Evolutionary conservation across 352 stramenopile species (phyloP), one percentile per base, ranked within the genome.

Genomic region (Phytophthora tubulina): DNA sequence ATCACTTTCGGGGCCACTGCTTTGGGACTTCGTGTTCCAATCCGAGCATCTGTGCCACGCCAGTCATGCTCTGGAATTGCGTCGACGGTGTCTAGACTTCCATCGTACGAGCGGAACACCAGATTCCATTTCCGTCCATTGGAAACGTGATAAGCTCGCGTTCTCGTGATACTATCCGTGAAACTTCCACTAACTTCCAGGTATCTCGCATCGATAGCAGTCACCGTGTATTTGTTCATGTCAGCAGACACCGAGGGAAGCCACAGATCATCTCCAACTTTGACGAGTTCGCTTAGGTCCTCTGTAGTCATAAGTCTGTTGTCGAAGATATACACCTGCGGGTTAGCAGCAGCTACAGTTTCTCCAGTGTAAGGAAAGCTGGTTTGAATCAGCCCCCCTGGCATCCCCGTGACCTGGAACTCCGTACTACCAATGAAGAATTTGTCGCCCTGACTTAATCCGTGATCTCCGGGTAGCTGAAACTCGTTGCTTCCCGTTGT

Each of bases 31-130:
- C 62, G 68, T 6, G 75, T 84, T 1, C 84, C 79, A 21, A 95
- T 80, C 1, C 84, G 78, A 31, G 78, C 80, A 1, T 76, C 72
- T 0, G 83, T 90, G 6, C 88, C 88, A 5, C 82, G 76, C 76
- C 80, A 92, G 53, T 92, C 75, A 32, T 87, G 83, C 2, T 75
- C 75, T 21, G 88, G 86, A 3, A 91, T 56, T 4, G 81, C 82
- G 13, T 94, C 82, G 15, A 94, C 66, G 0, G 80, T 89, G 13
- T 85, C 70, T 8, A 95, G 62, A 50, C 78, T 75, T 7, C 75
- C 85, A 11, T 80, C 59, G 50, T 86, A 93, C 0, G 86, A 94
- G 1, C 86, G 82, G 33, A 95, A 95, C 2, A 92, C 75, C 13
- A 95, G 68, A 8, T 81, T 76, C 82, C 88, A 95, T 38, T 75